Conservation (phyloP, 441 rosid species). For the Populus hybrid region DNA sequence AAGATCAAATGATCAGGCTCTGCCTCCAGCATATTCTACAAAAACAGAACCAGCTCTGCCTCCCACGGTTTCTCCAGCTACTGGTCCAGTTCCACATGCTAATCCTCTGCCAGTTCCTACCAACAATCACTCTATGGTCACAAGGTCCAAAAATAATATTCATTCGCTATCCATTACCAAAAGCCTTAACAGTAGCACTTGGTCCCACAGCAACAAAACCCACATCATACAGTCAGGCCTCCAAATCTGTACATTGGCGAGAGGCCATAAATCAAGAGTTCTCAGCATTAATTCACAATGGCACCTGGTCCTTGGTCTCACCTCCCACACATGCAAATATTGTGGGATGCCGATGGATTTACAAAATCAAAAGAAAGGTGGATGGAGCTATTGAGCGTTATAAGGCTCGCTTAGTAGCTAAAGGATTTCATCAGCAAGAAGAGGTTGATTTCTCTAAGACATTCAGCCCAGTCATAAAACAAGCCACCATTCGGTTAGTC, state of each 20-base stretch:
- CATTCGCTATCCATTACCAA: not conserved
- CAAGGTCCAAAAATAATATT: not conserved
- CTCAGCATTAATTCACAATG: not conserved
- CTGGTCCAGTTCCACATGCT: not conserved
- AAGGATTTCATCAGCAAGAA: no score
- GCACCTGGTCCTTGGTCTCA: no score
- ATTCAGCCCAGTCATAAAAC: not conserved
- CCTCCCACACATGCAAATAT: no score
- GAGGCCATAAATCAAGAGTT: no score
- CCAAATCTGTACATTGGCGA: no score
- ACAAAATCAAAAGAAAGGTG: no score
- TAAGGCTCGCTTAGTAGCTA: no score
- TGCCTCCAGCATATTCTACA: no score
- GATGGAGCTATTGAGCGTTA: no score
- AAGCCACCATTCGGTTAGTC: no score
- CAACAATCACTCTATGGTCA: not conserved
- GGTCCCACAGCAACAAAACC: not conserved
- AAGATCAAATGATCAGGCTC: not conserved
- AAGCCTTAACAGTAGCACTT: not conserved
- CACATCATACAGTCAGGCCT: not conserved
- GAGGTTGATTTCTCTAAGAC: no score
- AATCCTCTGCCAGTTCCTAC: not conserved
- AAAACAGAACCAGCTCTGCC: not conserved
- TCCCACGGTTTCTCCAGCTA: not conserved
- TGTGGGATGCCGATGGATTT: no score